Conservation (phyloP, 2,329 filamentous ascomycete species). For the Penicillium sp. region DNA sequence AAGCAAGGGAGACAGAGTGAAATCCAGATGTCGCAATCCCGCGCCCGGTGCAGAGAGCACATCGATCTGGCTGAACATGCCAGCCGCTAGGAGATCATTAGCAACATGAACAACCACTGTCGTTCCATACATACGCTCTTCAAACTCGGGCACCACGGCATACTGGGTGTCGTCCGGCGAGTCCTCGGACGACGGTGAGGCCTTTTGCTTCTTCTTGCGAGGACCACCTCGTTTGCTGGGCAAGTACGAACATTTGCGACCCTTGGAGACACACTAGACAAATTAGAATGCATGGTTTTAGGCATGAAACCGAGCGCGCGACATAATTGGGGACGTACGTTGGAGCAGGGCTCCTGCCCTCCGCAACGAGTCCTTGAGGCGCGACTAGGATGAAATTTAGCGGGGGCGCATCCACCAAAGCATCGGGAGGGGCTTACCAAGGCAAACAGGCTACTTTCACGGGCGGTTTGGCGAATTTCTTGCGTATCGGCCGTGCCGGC, state of each 20-base stretch:
- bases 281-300: conserved; percentile 7
- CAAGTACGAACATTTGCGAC: conserved; percentile 42
- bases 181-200: conserved; percentile 22
- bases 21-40: conserved; percentile 41
- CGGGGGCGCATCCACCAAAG: background rate
- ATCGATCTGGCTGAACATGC: conserved; percentile 42
- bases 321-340: conserved; percentile 31
- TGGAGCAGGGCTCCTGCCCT: conserved; percentile 44
- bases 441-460: conserved; percentile 46
- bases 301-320: background rate
- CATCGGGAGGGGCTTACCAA: conserved; percentile 31
- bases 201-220: conserved; percentile 39
- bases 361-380: conserved; percentile 45
- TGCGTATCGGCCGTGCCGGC: conserved; percentile 34
- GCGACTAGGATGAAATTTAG: conserved; percentile 29
- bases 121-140: conserved; percentile 30
- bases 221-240: conserved; percentile 47
- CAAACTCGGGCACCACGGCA: conserved; percentile 27
- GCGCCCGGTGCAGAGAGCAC: conserved; percentile 41
- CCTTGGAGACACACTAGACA: conserved; percentile 40
- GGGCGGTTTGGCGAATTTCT: conserved; percentile 46
- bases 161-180: conserved; percentile 21
- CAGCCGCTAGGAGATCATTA: conserved; percentile 29
- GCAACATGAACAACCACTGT: conserved; percentile 3
- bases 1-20: conserved; percentile 39